Evolutionary conservation across 202 grass and related monocot genomes (phyloP).

Genomic region (Schoenoplectus triqueter): DNA sequence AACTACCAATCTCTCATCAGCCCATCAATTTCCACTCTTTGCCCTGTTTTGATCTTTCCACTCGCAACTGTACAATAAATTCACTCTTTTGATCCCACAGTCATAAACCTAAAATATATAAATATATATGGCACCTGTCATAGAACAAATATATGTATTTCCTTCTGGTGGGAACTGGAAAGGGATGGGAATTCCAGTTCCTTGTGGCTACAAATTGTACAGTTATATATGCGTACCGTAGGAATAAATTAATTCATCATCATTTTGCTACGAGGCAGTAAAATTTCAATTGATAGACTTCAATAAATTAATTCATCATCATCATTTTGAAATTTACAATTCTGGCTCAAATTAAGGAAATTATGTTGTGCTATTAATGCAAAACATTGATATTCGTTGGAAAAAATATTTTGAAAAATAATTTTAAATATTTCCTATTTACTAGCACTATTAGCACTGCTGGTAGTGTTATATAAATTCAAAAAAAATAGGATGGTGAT

Average conservation of each 20-base stretch:
- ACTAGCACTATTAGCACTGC: too few relatives aligned
- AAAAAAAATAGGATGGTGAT: too few relatives aligned
- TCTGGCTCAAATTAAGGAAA: neutral
- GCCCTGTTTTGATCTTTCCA: too few relatives aligned
- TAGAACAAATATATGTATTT: too few relatives aligned
- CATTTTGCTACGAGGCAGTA: neutral
- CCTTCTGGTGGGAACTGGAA: neutral
- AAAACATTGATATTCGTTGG: neutral
- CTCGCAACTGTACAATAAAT: too few relatives aligned
- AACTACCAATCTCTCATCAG: neutral
- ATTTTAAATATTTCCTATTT: too few relatives aligned
- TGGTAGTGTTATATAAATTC: too few relatives aligned
- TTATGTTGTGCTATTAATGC: neutral
- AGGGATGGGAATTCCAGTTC: neutral
- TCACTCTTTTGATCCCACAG: too few relatives aligned
- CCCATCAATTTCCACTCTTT: too few relatives aligned
- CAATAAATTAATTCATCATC: neutral
- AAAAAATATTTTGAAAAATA: neutral
- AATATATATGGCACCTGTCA: too few relatives aligned
- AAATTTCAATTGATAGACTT: neutral
- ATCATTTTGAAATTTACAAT: neutral
- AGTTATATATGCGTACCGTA: neutral
- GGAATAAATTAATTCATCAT: neutral
- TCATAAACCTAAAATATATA: too few relatives aligned
- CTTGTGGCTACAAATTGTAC: neutral